Evolutionary conservation across 129 eudicot species (phyloP), one percentile per base, ranked within the genome.

Genomic region (Lactuca saligna): DNA sequence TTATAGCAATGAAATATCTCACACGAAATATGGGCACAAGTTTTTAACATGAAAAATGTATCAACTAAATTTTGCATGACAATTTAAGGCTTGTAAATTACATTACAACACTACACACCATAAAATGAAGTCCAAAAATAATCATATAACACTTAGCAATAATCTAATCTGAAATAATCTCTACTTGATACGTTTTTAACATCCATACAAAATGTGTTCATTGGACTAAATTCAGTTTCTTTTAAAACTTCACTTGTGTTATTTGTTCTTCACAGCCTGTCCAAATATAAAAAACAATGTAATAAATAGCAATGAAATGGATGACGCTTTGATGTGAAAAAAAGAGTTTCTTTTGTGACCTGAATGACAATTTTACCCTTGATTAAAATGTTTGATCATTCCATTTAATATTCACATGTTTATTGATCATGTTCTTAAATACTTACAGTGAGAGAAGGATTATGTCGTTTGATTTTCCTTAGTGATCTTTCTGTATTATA

Each of bases 401-500:
- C 83, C 61, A 78, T 63, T 11, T 66, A 65, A 70, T 81, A 66
- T 71, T 44, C 78, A n/a, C 79, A 50, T 31, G 66, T 20, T 62
- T 72, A 65, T 53, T 29, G 63, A 77, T 29, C 56, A 57, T 77
- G 57, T 67, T 68, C 62, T 39, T 46, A 46, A 11, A 10, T 39
- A 63, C 74, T 64, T 25, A 79, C 78, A 62, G 72, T 49, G 46
- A 75, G 70, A 57, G 73, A 12, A 34, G 81, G 72, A 75, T 85
- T 71, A 67, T 83, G 97, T 29, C 91, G 87, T 68, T 88, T 91
- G 65, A 88, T 75, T 80, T 82, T 88, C 76, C 81, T 79, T 63
- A 75, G 63, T 11, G 88, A 76, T 82, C 86, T 88, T 79, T 72
- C 86, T 35, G 87, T 71, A 42, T 84, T 79, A 78, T 82, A 88